These are phyloP conservation scores for Zymoseptoria crescenta DNA, from an alignment of 2,329 filamentous ascomycete species.

Conservation along the genomic window DNA sequence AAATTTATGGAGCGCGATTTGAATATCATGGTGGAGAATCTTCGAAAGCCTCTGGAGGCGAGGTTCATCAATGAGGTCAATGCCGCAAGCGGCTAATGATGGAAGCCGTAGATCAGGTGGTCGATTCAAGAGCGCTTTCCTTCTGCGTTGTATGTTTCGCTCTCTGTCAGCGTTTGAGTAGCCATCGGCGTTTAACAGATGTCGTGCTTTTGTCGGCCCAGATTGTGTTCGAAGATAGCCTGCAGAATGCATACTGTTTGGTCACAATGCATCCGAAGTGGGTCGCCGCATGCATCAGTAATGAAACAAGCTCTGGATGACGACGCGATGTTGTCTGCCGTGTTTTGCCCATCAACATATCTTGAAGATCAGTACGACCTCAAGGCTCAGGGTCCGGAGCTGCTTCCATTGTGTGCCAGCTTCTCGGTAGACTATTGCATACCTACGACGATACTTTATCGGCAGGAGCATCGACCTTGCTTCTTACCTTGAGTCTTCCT, in stretches of 20 bases:
- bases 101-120: too few species aligned
- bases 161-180: background rate
- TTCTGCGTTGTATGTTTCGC: background rate
- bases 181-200: too few species aligned
- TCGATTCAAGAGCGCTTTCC: background rate
- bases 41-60: background rate
- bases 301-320: too few species aligned
- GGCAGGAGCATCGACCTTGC: background rate
- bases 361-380: background rate
- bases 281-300: too few species aligned
- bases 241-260: too few species aligned
- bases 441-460: background rate
- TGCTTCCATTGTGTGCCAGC: background rate
- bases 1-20: background rate
- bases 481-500: background rate
- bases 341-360: background rate
- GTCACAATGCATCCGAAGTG: too few species aligned
- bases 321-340: too few species aligned
- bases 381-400: background rate
- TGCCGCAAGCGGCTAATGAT: background rate
- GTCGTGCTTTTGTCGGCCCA: too few species aligned
- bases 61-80: background rate
- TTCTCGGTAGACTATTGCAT: background rate
- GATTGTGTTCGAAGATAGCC: too few species aligned
- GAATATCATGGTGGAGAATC: background rate